These are phyloP conservation scores for Bretschneidera sinensis DNA, from an alignment of 345 rosid genomes.

Conservation along the genomic window DNA sequence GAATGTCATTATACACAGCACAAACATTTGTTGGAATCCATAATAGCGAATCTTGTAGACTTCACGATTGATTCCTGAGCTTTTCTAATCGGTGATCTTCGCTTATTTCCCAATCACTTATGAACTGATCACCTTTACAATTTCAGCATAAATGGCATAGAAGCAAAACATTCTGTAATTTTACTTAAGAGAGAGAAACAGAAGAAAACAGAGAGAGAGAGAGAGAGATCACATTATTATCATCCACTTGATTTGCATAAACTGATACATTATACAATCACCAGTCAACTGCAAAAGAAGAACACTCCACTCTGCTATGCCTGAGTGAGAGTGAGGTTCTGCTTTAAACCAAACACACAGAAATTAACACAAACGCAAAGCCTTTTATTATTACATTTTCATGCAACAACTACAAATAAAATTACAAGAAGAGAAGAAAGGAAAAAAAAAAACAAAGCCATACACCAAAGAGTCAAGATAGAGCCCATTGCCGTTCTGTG, in stretches of 20 bases:
- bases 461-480: slow-evolving; percentile 12
- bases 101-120: too few relatives aligned
- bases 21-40: too few relatives aligned
- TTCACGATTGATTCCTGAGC: too few relatives aligned
- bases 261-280: not conserved
- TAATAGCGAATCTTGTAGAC: too few relatives aligned
- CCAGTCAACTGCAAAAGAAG: slow-evolving; percentile 8
- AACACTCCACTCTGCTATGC: not conserved
- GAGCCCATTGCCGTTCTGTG: slow-evolving; percentile 62
- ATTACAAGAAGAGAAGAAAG: not conserved
- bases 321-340: slow-evolving; percentile 2
- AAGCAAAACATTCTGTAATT: too few relatives aligned
- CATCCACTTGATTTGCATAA: slow-evolving; percentile 4
- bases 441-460: slow-evolving; percentile 23
- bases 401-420: not conserved
- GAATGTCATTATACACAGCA: too few relatives aligned
- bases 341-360: slow-evolving; percentile 12
- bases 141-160: too few relatives aligned
- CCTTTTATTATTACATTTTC: slow-evolving; percentile 12
- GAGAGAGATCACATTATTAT: slow-evolving; percentile 10
- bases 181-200: too few relatives aligned
- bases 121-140: too few relatives aligned
- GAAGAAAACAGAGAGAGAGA: too few relatives aligned
- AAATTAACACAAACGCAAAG: not conserved
- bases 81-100: too few relatives aligned